These are phyloP conservation scores for Sugiyamaella smithiae DNA, from an alignment of 805 yeast genomes.

Conservation along the genomic window DNA sequence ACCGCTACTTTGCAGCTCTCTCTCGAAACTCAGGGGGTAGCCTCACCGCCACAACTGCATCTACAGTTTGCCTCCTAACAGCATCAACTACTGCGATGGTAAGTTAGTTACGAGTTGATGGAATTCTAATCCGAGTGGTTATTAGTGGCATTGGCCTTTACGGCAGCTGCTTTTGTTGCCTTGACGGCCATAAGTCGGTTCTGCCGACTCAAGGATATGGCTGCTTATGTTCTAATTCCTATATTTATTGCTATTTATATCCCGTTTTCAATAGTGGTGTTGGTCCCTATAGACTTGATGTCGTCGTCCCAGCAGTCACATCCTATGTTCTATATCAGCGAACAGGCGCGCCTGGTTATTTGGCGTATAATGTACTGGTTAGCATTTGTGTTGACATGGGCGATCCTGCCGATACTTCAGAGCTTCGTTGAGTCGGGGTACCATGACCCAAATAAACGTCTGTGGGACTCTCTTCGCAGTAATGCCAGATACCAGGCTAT, in stretches of 20 bases:
- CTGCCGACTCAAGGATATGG: slow-evolving; percentile 37
- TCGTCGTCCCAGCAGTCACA: slow-evolving; percentile 44
- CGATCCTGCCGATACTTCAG: slow-evolving; percentile 66
- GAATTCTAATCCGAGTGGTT: too few species aligned
- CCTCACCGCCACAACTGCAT: too few species aligned
- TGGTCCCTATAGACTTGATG: slow-evolving; percentile 72
- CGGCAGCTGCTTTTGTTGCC: slow-evolving; percentile 33
- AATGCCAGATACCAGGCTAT: slow-evolving; percentile 61
- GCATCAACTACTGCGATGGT: too few species aligned
- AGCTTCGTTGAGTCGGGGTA: slow-evolving; percentile 72
- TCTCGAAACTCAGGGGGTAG: too few species aligned
- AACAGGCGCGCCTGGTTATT: slow-evolving; percentile 46
- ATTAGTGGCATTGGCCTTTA: slow-evolving; percentile 29
- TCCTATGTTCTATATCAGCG: slow-evolving; percentile 49
- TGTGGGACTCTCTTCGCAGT: slow-evolving; percentile 55
- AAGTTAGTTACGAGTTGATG: too few species aligned
- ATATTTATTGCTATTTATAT: slow-evolving; percentile 61
- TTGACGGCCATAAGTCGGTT: slow-evolving; percentile 38
- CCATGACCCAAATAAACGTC: slow-evolving; percentile 43
- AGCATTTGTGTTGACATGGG: slow-evolving; percentile 78
- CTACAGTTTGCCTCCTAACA: not conserved
- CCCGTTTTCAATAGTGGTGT: slow-evolving; percentile 69
- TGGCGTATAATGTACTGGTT: slow-evolving; percentile 83
- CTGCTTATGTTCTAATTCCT: slow-evolving; percentile 45
- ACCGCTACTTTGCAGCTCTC: too few species aligned